phyloP scores from a whole-genome alignment of 1,284 basidiomycete species.

The Caloboletus inedulis region DNA sequence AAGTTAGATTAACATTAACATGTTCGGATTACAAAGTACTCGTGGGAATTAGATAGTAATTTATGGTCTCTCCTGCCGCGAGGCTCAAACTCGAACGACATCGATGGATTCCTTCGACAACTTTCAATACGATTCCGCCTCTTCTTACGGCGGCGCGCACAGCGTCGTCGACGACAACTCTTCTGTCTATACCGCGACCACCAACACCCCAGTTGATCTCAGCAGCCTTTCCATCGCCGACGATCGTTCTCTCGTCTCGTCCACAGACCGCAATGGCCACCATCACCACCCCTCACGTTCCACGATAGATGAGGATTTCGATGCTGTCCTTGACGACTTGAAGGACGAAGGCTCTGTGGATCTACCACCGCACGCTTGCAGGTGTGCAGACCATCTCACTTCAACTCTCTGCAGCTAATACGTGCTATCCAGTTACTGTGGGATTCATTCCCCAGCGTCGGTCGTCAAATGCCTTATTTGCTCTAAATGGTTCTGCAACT shows the following conservation, averaged over 20 bases:
- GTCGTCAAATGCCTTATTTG: constrained; percentile 97
- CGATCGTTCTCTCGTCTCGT: constrained; percentile 41
- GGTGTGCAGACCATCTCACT: constrained; percentile 48
- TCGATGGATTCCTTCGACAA: constrained; percentile 84
- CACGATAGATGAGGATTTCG: constrained; percentile 77
- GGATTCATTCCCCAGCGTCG: constrained; percentile 96
- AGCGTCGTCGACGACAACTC: constrained; percentile 80
- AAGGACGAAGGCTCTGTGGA: constrained; percentile 84
- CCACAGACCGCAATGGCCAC: constrained; percentile 40
- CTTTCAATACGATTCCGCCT: constrained; percentile 78
- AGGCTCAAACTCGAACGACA: constrained; percentile 23
- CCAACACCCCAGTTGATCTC: constrained; percentile 61
- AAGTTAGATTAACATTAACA: constrained; percentile 5
- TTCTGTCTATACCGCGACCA: constrained; percentile 78
- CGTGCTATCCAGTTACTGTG: constrained; percentile 76
- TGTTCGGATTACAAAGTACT: constrained; percentile 15
- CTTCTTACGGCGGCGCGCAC: constrained; percentile 70
- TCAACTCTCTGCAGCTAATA: constrained; percentile 1
- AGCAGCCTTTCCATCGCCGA: constrained; percentile 64
- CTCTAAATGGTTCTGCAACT: constrained; percentile 99
- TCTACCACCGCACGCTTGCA: constrained; percentile 89
- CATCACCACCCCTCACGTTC: constrained; percentile 35
- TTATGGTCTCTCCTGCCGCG: not conserved
- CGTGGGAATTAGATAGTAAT: constrained; percentile 33
- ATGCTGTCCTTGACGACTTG: constrained; percentile 82